These are phyloP conservation scores for Hemerocallis citrina DNA, from an alignment of 106 monocot species.

Conservation along the genomic window DNA sequence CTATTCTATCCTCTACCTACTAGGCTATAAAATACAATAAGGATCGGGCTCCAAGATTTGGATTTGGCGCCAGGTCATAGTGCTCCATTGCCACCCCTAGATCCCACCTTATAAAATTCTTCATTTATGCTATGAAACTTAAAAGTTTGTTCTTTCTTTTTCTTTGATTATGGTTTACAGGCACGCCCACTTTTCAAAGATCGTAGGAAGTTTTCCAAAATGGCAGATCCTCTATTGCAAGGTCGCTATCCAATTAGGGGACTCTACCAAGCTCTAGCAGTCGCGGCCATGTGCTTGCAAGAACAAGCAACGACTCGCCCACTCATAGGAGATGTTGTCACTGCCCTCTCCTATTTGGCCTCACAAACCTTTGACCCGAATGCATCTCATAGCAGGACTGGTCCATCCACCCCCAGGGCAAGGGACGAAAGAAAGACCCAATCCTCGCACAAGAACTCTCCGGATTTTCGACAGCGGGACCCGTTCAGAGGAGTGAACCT, in stretches of 20 bases:
- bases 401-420: conserved; percentile 25
- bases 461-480: conserved; percentile 26
- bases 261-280: conserved; percentile 67
- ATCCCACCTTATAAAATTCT: neutral
- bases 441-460: conserved; percentile 40
- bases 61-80: neutral
- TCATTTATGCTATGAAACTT: neutral
- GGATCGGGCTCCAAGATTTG: no score
- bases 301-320: conserved; percentile 68
- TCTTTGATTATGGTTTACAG: conserved; percentile 13
- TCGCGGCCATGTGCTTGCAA: conserved; percentile 77
- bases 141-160: neutral
- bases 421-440: conserved; percentile 27
- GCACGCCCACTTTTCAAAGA: conserved; percentile 72
- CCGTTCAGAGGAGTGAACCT: conserved; percentile 12
- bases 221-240: conserved; percentile 67
- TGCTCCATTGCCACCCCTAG: neutral
- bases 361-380: conserved; percentile 64
- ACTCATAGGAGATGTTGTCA: conserved; percentile 66
- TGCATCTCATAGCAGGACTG: conserved; percentile 22
- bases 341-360: conserved; percentile 59
- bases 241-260: conserved; percentile 62
- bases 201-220: conserved; percentile 55
- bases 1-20: no score
- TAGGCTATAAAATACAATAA: no score